Percentiles rank a stretch among this genome's conserved stretches.
phyloP scores from a whole-genome alignment of 257 asterid species.

The Solanum acaule region DNA sequence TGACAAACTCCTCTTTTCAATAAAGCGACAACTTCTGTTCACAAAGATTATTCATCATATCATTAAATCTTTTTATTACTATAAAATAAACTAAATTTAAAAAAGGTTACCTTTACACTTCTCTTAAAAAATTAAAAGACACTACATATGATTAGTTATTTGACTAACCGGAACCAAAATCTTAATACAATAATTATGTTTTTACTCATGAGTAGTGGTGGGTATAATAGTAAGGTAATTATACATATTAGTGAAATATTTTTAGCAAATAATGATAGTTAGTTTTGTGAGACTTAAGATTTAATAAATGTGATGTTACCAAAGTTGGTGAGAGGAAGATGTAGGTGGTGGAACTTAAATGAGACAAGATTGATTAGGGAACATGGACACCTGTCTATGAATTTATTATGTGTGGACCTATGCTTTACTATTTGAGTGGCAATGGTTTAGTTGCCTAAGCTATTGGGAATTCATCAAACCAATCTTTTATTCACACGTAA shows the following conservation, averaged over 20 bases:
- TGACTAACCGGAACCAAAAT: background rate
- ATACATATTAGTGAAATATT: background rate
- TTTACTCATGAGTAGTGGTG: background rate
- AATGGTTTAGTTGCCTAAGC: slow-evolving; percentile 1
- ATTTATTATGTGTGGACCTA: background rate
- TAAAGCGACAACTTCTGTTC: background rate
- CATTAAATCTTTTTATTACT: background rate
- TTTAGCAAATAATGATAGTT: background rate
- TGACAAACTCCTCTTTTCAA: background rate
- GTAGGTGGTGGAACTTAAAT: background rate
- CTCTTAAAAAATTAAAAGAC: background rate
- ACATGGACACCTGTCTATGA: slow-evolving; percentile 2
- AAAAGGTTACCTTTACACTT: background rate
- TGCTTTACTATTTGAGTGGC: slow-evolving; percentile 1
- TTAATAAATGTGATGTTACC: background rate
- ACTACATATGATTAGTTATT: background rate
- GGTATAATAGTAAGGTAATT: background rate
- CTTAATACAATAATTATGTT: background rate
- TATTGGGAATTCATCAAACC: background rate
- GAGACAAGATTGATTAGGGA: background rate
- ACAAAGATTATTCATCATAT: background rate
- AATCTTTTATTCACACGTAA: background rate
- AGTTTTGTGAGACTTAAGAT: background rate
- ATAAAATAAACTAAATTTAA: background rate
- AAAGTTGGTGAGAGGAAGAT: background rate